A percentile compares a stretch with the other conserved stretches of the same genome.
Evolutionary conservation across 148 eudicot genomes (phyloP).

Genomic region (Heliosperma pusillum): DNA sequence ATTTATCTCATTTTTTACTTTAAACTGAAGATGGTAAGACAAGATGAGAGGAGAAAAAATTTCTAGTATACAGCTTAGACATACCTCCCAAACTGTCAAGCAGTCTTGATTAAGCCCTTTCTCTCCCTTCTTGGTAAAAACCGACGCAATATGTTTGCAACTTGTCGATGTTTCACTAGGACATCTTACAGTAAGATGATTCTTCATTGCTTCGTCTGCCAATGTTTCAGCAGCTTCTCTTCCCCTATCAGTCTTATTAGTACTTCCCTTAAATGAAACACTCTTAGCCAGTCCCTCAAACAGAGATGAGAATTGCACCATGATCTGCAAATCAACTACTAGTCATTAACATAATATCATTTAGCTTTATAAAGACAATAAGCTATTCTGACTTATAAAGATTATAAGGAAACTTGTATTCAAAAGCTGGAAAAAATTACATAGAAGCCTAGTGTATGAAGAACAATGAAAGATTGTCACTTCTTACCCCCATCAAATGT

Average conservation of each 20-base stretch:
- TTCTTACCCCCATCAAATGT: neutral
- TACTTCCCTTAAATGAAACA: constrained; percentile 30
- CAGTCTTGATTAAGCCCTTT: constrained; percentile 77
- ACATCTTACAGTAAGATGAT: constrained; percentile 40
- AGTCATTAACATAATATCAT: constrained; percentile 9
- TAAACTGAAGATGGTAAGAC: neutral
- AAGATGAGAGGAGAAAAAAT: neutral
- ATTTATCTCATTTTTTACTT: neutral
- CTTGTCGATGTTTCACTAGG: constrained; percentile 36
- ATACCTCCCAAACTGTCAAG: constrained; percentile 70
- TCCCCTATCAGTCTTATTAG: constrained; percentile 27
- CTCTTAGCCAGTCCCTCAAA: constrained; percentile 35
- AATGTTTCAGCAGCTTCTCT: constrained; percentile 44
- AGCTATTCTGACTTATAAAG: neutral
- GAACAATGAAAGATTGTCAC: neutral
- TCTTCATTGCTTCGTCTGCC: constrained; percentile 56
- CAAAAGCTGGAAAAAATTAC: neutral
- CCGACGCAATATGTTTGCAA: constrained; percentile 33
- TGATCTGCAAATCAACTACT: constrained; percentile 17
- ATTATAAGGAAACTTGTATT: neutral
- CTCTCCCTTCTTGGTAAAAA: constrained; percentile 57
- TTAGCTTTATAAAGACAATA: neutral
- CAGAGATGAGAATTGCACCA: constrained; percentile 33
- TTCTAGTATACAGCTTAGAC: neutral
- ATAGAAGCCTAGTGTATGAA: neutral